These are phyloP conservation scores for Lactuca saligna DNA, from an alignment of 129 eudicot genomes.

Conservation along the genomic window DNA sequence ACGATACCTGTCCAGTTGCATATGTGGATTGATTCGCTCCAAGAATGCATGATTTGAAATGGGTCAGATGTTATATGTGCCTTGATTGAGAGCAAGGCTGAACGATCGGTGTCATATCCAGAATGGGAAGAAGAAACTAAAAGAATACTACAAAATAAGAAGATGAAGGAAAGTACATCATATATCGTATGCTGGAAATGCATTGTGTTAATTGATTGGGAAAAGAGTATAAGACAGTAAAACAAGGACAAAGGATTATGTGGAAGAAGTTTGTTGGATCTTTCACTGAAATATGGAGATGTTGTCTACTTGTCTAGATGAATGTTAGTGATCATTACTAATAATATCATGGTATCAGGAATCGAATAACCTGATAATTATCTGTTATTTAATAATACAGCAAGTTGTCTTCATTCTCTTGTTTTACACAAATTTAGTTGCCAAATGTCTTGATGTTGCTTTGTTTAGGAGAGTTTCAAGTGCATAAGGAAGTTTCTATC, in stretches of 20 bases:
- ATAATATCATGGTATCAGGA: not conserved
- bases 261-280: not conserved
- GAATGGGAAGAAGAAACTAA: conserved; percentile 1
- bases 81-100: conserved; percentile 33
- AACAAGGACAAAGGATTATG: not conserved
- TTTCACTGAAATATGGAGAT: not conserved
- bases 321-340: not conserved
- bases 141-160: not conserved
- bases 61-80: conserved; percentile 25
- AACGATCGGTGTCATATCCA: conserved; percentile 30
- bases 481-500: not conserved
- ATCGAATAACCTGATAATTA: not conserved
- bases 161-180: not conserved
- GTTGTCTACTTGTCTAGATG: not conserved
- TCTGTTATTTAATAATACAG: not conserved
- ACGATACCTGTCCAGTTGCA: conserved; percentile 33
- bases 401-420: conserved; percentile 10
- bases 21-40: conserved; percentile 33
- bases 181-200: conserved; percentile 1
- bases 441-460: conserved; percentile 12
- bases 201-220: not conserved
- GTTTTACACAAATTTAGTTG: conserved; percentile 4
- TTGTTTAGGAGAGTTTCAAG: not conserved
- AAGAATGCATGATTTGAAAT: conserved; percentile 20
- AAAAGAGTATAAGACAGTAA: not conserved